Evolutionary conservation across 2,329 filamentous ascomycete species (phyloP).

Genomic region (Penicillium sp.): DNA sequence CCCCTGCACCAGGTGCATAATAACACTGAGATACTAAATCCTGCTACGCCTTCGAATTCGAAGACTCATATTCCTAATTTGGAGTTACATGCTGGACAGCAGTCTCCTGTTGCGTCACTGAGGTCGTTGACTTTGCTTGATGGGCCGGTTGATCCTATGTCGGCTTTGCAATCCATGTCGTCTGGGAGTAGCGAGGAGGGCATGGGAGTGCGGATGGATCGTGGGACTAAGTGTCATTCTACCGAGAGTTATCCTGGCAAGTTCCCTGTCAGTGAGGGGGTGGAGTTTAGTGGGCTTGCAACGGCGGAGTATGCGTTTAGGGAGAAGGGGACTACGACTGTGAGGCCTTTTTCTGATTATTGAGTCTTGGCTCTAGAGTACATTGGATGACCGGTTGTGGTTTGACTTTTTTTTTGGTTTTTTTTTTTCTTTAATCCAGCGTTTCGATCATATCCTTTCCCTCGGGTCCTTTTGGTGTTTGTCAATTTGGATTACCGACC

Average conservation of each 20-base stretch:
- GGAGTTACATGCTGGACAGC: not conserved
- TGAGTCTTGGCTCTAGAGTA: not conserved
- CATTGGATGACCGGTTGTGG: not conserved
- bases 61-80: too few relatives aligned
- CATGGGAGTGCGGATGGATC: not conserved
- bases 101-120: conserved; percentile 3
- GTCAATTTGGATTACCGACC: not conserved
- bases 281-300: conserved; percentile 28
- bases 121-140: conserved; percentile 6
- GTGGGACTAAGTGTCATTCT: conserved; percentile 16
- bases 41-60: not conserved
- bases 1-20: not conserved
- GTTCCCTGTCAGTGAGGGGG: conserved; percentile 33
- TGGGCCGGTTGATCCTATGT: not conserved
- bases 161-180: not conserved
- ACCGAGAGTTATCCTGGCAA: conserved; percentile 33
- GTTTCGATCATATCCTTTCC: not conserved
- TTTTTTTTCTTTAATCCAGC: not conserved
- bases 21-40: not conserved
- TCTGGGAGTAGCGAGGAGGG: not conserved
- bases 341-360: conserved; percentile 34
- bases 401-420: not conserved
- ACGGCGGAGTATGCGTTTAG: conserved; percentile 23
- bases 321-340: conserved; percentile 25
- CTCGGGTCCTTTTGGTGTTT: not conserved